Evolutionary conservation across 192 early-diverging fungal species (phyloP), one percentile per base, ranked within the genome.

Genomic region (Rhizophagus clarus): DNA sequence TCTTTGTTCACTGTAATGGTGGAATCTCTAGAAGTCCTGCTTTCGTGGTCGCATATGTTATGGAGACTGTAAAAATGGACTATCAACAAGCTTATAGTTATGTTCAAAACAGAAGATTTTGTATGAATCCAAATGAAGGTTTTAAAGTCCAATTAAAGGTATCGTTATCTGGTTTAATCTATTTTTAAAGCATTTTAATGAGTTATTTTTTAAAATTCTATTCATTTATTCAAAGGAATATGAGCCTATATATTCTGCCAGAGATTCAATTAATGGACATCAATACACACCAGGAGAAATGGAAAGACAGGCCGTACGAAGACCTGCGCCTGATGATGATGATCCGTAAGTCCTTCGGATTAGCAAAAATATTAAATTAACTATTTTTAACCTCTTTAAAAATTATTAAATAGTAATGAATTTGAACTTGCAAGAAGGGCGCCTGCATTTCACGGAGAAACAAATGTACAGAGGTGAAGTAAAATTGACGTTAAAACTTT

Each of bases 1-100:
- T 93, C 8, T 76, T 95, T 2, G 89, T 93, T 42, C 92, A 90
- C 47, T 94, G 93, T 72, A 93, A 90, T 81, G 93, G 92, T 28
- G 96, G 96, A 12, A 93, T 98, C 69, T 94, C 93, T 5, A 87
- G 96, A 76, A 91, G 91, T 34, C 94, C 96, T 10, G 88, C 93
- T 45, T 95, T 98, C 85, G 94, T 96, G 0, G 91, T 96, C 32
- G 96, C 95, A 3, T 98, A 96, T 85, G 77, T 97, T 51, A 98
- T 98, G 94, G 92, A 92, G 76, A 87, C 87, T 0, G 88, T 91
- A 82, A 83, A 87, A 2, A 81, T 92, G 81, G 88, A 88, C 34
- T 96, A 92, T 71, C 78, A 85, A 29, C 85, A 91, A 24, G 94
- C 95, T 3, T 95, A 93, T 80, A 87, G 90, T 49, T 95, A 89